Evolutionary conservation across 352 stramenopile species (phyloP).

Genomic region (Phytophthora citricola): DNA sequence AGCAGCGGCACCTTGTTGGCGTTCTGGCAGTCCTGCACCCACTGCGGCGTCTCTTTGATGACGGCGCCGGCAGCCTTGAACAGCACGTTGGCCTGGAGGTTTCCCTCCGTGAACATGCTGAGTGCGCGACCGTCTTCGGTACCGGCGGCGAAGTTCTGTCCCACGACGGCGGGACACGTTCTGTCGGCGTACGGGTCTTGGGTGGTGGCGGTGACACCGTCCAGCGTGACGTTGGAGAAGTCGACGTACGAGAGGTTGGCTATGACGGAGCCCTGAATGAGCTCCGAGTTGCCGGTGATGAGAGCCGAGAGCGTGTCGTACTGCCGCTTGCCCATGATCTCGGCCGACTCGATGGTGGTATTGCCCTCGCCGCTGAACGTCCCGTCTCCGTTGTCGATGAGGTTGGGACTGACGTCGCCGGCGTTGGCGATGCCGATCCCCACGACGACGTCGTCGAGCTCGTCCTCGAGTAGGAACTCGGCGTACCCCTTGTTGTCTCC

Average conservation of each 20-base stretch:
- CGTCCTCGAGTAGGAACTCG: slow-evolving; percentile 50
- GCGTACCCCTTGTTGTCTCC: slow-evolving; percentile 85
- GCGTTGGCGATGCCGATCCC: slow-evolving; percentile 58
- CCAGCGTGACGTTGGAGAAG: slow-evolving; percentile 52
- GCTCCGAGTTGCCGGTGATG: slow-evolving; percentile 25
- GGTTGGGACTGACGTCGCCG: slow-evolving; percentile 56
- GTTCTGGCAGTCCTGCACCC: slow-evolving; percentile 52
- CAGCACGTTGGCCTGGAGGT: slow-evolving; percentile 41
- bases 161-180: slow-evolving; percentile 54
- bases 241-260: slow-evolving; percentile 57
- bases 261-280: slow-evolving; percentile 33
- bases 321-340: slow-evolving; percentile 54
- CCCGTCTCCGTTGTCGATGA: slow-evolving; percentile 54
- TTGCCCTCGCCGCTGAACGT: slow-evolving; percentile 51
- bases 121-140: slow-evolving; percentile 56
- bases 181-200: slow-evolving; percentile 42
- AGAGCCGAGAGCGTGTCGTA: slow-evolving; percentile 39
- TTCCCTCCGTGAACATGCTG: slow-evolving; percentile 41
- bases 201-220: slow-evolving; percentile 20
- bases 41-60: slow-evolving; percentile 44
- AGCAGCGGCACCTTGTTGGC: slow-evolving; percentile 52
- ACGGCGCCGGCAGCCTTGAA: slow-evolving; percentile 28
- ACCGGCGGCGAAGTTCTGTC: slow-evolving; percentile 58
- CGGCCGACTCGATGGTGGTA: slow-evolving; percentile 41
- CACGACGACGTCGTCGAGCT: slow-evolving; percentile 37